Evolutionary conservation across 106 monocot genomes (phyloP), one percentile per base, ranked within the genome.

Genomic region (Allium fistulosum): DNA sequence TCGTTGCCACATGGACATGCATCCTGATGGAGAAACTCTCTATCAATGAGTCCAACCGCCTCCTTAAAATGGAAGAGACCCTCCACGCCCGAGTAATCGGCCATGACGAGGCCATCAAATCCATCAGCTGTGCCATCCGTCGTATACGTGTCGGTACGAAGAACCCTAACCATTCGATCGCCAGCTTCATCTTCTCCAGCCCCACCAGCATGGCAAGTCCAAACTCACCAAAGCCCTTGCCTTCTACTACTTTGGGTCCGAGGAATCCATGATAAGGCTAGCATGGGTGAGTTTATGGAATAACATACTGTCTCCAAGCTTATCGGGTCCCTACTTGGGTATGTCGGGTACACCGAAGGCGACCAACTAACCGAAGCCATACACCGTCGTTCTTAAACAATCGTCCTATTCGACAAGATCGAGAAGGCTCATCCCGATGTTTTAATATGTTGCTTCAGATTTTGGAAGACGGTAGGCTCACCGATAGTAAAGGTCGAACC

Each of bases 381-480:
- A 17, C 72, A 84, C 1, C 84, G 84, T 10, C 65, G 88, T 3
- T 84, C 88, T 0, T 88, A 88, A 79, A 88, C 88, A 1, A 81
- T 88, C 27, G 81, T 88, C 46, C 88, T 88, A 7, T 88, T 88
- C 46, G 88, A 88, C 66, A 84, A 88, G 68, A 84, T 88, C 10
- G 88, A 84, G 61, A 88, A 88, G 61, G 88, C 84, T 10, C 85
- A 89, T 68, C 88, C 88, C 7, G 88, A 89, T 53, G 85, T 51
- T 88, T 88, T 69, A 88, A 88, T 76, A 88, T 88, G 88, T 85
- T 89, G 88, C 82, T 89, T 57, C 85, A 89, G 55, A 89, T 89
- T 13, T 69, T 85, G 2, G 88, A 89, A 69, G 88, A 89, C 62
- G 85, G 85, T 0, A 76, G 88, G 48, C 52, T 89, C 48, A 85